Evolutionary conservation across 192 early-diverging fungal species (phyloP), one percentile per base, ranked within the genome.

Genomic region (Backusella liffmaniae): DNA sequence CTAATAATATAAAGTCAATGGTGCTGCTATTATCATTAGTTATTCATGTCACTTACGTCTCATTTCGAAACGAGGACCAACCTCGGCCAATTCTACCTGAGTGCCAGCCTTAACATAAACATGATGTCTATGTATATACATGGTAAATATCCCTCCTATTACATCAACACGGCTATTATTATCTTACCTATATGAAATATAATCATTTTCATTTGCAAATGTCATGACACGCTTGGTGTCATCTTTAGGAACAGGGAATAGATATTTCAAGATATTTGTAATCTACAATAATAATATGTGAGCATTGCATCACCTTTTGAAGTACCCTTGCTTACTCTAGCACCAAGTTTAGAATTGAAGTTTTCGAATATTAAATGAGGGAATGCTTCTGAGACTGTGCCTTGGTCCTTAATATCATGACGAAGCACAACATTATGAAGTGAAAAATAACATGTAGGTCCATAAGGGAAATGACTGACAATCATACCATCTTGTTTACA

Each of bases 31-130:
- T 18, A 9, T 18, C 10, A 36, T 13, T 12, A 16, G 5, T 5
- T 49, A 18, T 10, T 67, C 13, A 8, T 39, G 7, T 5, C 12
- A 41, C 88, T 78, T 85, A 92, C 91, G 86, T 84, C 94, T 89
- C 96, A 98, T 96, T 85, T 99, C 98, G 80, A 99, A 99, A 56
- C 98, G 90, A 49, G 98, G 98, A 7, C 98, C 98, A 23, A 99
- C 98, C 80, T 99, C 98, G 39, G 94, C 95, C 68, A 99, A 84
- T 79, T 97, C 91, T 6, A 97, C 95, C 72, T 98, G 93, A 72
- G 94, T 95, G 59, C 89, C 89, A 65, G 91, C 89, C 87, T 97
- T 97, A 66, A 94, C 87, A 84, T 90, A 99, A 21, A 99, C 97
- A 84, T 98, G 96, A 77, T 99, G 98, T 81, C 98, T 92, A 78